Conservation (phyloP, 2,329 filamentous ascomycete genomes). For the Mycosphaerella sp. region DNA sequence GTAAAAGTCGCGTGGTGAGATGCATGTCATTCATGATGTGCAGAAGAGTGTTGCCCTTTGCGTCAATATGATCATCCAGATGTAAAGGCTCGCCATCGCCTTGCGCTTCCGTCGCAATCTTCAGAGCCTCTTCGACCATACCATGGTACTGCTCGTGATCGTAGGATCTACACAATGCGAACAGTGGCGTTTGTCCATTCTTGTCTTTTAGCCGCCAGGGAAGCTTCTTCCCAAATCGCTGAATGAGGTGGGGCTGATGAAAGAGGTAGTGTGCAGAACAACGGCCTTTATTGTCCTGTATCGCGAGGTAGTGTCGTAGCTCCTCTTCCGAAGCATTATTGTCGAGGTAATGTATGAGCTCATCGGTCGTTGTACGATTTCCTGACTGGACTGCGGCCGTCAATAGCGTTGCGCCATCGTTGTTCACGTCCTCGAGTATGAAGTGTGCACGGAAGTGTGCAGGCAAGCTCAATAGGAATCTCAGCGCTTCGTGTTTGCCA, state of each 20-base stretch:
- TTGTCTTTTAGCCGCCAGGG: conserved; percentile 90
- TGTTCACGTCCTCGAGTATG: conserved; percentile 78
- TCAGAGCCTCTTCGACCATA: conserved; percentile 81
- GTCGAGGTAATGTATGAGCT: conserved; percentile 66
- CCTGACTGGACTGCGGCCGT: conserved; percentile 87
- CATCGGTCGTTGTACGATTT: conserved; percentile 65
- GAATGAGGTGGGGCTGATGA: conserved; percentile 75
- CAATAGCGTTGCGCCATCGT: conserved; percentile 80
- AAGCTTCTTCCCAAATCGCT: conserved; percentile 66
- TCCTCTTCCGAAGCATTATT: conserved; percentile 48
- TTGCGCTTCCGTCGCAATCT: conserved; percentile 67
- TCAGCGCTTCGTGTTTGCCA: conserved; percentile 63
- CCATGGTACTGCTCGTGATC: conserved; percentile 79
- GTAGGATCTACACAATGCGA: conserved; percentile 90
- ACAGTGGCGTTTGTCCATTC: conserved; percentile 95
- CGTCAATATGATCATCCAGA: conserved; percentile 85
- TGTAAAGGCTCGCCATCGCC: conserved; percentile 74
- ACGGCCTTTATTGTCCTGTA: conserved; percentile 77
- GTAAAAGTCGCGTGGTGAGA: conserved; percentile 67
- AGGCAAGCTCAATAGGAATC: conserved; percentile 70
- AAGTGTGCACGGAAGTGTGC: conserved; percentile 67
- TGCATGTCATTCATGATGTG: conserved; percentile 87
- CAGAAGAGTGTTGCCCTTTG: conserved; percentile 88
- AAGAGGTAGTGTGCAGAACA: conserved; percentile 96
- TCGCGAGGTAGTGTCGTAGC: conserved; percentile 62